A percentile compares a stretch with the other conserved stretches of the same genome.
phyloP scores from a whole-genome alignment of 495 filamentous ascomycete species.

The Penicillium goetzii region DNA sequence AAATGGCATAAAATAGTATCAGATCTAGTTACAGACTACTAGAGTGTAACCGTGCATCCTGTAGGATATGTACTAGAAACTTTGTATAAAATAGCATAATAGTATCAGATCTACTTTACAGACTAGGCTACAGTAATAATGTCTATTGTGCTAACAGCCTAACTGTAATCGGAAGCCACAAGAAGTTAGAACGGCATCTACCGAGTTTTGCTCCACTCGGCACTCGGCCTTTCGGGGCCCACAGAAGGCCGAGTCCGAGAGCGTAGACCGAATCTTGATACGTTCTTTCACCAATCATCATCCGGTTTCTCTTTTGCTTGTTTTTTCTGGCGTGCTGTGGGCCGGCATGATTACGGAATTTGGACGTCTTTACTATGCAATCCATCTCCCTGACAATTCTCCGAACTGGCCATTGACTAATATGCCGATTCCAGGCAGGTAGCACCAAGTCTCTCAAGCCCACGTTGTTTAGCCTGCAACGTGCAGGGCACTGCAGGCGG shows the following conservation, averaged over 20 bases:
- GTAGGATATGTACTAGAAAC: neutral
- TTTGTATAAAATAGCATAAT: no score
- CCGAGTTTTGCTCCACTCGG: slow-evolving; percentile 10
- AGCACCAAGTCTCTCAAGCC: neutral
- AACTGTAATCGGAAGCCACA: neutral
- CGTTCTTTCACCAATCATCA: neutral
- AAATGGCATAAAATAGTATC: no score
- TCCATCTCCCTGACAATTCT: neutral
- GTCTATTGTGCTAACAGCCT: no score
- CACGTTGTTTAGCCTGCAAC: neutral
- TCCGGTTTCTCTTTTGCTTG: neutral
- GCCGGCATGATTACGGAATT: slow-evolving; percentile 2
- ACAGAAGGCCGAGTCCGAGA: slow-evolving; percentile 17
- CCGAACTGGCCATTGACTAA: neutral
- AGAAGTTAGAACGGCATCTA: slow-evolving; percentile 12
- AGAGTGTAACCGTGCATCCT: no score
- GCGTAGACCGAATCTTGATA: neutral
- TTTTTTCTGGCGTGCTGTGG: neutral
- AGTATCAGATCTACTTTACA: no score
- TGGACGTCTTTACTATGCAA: neutral
- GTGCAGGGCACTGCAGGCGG: neutral
- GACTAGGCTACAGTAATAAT: no score
- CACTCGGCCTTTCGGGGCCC: slow-evolving; percentile 19
- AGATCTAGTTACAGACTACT: no score
- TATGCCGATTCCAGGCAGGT: neutral